A percentile compares a stretch with the other conserved stretches of the same genome.
phyloP scores from a whole-genome alignment of 371 early-diverging fungal genomes.

The Haplosporangium sp. region DNA sequence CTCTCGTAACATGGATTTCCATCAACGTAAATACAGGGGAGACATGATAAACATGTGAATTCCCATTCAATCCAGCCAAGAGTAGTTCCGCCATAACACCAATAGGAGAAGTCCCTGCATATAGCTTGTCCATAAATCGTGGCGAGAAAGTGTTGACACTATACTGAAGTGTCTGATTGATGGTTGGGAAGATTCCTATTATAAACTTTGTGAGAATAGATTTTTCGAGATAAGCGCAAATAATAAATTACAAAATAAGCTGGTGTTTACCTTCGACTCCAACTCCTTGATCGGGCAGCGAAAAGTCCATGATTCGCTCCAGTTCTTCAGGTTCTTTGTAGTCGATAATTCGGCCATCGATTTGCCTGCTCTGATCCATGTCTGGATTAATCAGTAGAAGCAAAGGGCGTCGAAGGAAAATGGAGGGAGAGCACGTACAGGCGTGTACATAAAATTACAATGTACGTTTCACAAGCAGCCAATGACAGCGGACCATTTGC shows the following conservation, averaged over 20 bases:
- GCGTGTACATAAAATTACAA: neutral
- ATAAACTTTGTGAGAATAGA: no score
- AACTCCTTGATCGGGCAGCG: conserved; percentile 61
- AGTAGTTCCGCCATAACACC: conserved; percentile 84
- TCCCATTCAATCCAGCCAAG: conserved; percentile 82
- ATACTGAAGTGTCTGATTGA: conserved; percentile 65
- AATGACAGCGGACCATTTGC: no score
- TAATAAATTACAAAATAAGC: no score
- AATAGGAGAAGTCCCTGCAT: conserved; percentile 84
- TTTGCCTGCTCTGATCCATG: conserved; percentile 61
- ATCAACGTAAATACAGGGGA: conserved; percentile 83
- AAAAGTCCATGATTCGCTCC: conserved; percentile 64
- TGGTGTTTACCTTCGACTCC: conserved; percentile 63
- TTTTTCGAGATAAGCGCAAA: no score
- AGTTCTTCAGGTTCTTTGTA: conserved; percentile 64
- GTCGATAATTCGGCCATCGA: conserved; percentile 59
- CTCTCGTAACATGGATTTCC: conserved; percentile 75
- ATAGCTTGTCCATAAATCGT: conserved; percentile 88
- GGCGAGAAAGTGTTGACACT: conserved; percentile 82
- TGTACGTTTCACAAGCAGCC: no score
- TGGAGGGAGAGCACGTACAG: neutral
- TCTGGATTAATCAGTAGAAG: conserved; percentile 24
- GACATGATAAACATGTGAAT: conserved; percentile 84
- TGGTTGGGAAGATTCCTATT: conserved; percentile 64
- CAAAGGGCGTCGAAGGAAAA: no score